Conservation (phyloP, 2,329 filamentous ascomycete species). For the Colletotrichum sojae region DNA sequence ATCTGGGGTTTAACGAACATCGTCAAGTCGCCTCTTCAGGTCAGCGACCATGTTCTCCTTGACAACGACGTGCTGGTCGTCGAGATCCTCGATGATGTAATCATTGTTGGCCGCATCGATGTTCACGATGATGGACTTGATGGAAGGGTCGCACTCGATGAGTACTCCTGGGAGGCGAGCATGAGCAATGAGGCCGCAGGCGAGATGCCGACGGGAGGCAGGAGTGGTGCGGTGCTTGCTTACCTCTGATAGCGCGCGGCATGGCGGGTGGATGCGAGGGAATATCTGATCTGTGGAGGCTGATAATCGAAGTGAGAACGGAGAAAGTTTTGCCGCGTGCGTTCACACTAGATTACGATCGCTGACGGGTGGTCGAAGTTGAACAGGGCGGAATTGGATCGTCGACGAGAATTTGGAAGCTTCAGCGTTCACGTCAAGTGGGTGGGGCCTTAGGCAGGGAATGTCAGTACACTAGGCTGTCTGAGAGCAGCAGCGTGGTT, state of each 20-base stretch:
- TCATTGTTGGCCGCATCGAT: constrained; percentile 80
- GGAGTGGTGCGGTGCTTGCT: not conserved
- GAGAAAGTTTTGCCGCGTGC: not conserved
- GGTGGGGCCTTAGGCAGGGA: constrained; percentile 29
- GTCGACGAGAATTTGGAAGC: constrained; percentile 27
- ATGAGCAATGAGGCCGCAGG: constrained; percentile 32
- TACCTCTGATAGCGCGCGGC: constrained; percentile 72
- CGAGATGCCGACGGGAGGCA: not conserved
- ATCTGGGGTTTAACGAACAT: constrained; percentile 61
- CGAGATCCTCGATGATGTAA: constrained; percentile 84
- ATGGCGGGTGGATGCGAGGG: constrained; percentile 53
- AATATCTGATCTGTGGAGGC: not conserved
- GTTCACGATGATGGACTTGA: constrained; percentile 87
- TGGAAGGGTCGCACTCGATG: constrained; percentile 87
- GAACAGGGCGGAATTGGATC: constrained; percentile 13
- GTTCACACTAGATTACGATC: not conserved
- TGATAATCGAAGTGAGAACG: not conserved
- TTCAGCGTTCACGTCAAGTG: not conserved
- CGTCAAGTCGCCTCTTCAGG: constrained; percentile 78
- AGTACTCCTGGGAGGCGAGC: constrained; percentile 71
- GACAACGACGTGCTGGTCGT: constrained; percentile 81
- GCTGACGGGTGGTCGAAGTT: not conserved
- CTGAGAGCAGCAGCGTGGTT: not conserved
- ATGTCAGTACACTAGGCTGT: constrained; percentile 12
- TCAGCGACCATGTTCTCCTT: constrained; percentile 80